Conservation (phyloP, 116 monocot genomes). For the Trichopus zeylanicus region DNA sequence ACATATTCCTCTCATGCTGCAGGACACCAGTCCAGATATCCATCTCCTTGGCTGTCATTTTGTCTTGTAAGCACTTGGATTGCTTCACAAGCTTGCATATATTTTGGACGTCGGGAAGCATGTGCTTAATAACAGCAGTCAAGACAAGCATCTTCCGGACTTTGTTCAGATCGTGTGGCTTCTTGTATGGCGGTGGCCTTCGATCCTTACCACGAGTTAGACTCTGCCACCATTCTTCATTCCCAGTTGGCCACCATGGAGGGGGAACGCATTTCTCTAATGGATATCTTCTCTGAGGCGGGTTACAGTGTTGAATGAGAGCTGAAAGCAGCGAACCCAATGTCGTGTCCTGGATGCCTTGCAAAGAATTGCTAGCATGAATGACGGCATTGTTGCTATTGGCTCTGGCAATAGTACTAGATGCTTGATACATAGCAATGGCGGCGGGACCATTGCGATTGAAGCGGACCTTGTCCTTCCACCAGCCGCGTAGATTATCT, state of each 20-base stretch:
- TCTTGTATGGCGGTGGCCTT: neutral
- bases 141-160: neutral
- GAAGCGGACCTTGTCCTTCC: too few species aligned
- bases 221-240: neutral
- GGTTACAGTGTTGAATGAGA: too few species aligned
- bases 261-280: neutral
- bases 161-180: too few species aligned
- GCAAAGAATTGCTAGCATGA: too few species aligned
- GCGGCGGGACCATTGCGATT: neutral
- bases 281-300: neutral
- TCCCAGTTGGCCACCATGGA: too few species aligned
- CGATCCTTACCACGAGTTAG: neutral
- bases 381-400: too few species aligned
- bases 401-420: too few species aligned
- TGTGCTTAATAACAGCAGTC: too few species aligned
- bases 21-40: neutral
- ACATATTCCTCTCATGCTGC: neutral
- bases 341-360: neutral
- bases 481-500: too few species aligned
- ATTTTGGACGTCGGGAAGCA: neutral
- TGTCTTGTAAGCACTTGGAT: neutral
- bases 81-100: neutral
- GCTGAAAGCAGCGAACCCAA: too few species aligned
- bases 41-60: neutral
- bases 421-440: too few species aligned